Base-by-base conservation (phyloP, 192 early-diverging fungal genomes). In the Mortierella antarctica region DNA sequence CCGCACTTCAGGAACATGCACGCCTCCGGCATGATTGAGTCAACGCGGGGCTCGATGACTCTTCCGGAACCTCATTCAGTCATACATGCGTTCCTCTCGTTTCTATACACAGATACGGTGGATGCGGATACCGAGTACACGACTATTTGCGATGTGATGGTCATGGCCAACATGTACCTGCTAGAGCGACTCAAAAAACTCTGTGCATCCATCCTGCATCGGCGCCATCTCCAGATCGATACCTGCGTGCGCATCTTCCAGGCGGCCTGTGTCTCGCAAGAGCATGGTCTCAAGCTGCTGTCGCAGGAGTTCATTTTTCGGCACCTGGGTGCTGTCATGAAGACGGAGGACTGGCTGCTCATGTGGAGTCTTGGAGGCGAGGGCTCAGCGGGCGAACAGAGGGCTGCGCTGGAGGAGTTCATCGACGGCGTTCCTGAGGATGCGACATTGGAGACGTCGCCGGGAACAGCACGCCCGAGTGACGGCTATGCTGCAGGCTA, bases 111-210 rank as follows among this genome's bases (percentile, higher is more conserved):
- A 58, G 90, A 91, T 57, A 63, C 71, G 13, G 51, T 91, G 23
- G 79, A 86, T 21, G 59, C 71, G 17, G 74, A 71, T 21, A 75
- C 79, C 53, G 60, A 82, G 6, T 83, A 78, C 60, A 63, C 83
- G 13, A 67, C 84, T 14, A 47, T 90, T 0, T 83, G 84, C 20
- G 85, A 90, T 46, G 74, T 91, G 53, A 61, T 91, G 58, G 82
- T 88, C 41, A 81, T 91, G 72, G 87, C 86, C 47, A 88, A 90
- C 57, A 83, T 87, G 62, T 91, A 91, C 59, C 72, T 87, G 18
- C 45, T 89, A 44, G 81, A 83, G 42, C 71, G 90, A 48, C 83
- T 91, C 57, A 86, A 89, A 63, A 89, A 89, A 52, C 42, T 89
- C n/a, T 89, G 87, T 67, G 84, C 83, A 8, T 83, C 83, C 21